Evolutionary conservation across 2,329 filamentous ascomycete genomes (phyloP).

Genomic region (Alternaria ethzedia): DNA sequence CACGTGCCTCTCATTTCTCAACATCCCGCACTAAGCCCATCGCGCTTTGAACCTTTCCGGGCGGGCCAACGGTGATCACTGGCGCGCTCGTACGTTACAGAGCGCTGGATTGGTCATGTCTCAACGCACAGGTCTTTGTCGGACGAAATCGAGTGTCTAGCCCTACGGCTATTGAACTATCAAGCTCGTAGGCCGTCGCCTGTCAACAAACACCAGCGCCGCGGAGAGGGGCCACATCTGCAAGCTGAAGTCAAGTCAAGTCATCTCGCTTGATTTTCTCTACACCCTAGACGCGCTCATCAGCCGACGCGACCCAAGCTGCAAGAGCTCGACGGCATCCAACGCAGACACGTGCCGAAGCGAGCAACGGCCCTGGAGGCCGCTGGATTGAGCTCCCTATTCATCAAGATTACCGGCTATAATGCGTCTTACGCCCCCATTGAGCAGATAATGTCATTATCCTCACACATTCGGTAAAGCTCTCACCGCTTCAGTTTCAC

Average conservation of each 20-base stretch:
- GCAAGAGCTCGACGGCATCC: conserved; percentile 5
- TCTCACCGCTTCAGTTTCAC: conserved; percentile 31
- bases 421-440: conserved; percentile 15
- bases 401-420: conserved; percentile 22
- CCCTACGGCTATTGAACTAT: conserved; percentile 20
- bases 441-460: background rate
- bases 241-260: conserved; percentile 5
- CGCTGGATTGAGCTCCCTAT: conserved; percentile 6
- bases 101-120: conserved; percentile 34
- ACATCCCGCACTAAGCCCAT: conserved; percentile 1
- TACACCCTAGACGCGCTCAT: conserved; percentile 1
- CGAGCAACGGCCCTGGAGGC: background rate
- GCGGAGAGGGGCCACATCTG: conserved; percentile 9
- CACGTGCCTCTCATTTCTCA: conserved; percentile 9
- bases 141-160: conserved; percentile 14
- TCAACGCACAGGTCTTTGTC: conserved; percentile 27
- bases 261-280: conserved; percentile 3
- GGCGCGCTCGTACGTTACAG: conserved; percentile 1
- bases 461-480: conserved; percentile 25
- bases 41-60: conserved; percentile 1
- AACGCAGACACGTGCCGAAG: conserved; percentile 9
- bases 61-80: conserved; percentile 17
- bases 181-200: conserved; percentile 10
- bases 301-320: conserved; percentile 17
- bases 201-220: conserved; percentile 1